These are phyloP conservation scores for Pleurotus ostreatus DNA, from an alignment of 768 basidiomycete genomes.

Conservation along the genomic window DNA sequence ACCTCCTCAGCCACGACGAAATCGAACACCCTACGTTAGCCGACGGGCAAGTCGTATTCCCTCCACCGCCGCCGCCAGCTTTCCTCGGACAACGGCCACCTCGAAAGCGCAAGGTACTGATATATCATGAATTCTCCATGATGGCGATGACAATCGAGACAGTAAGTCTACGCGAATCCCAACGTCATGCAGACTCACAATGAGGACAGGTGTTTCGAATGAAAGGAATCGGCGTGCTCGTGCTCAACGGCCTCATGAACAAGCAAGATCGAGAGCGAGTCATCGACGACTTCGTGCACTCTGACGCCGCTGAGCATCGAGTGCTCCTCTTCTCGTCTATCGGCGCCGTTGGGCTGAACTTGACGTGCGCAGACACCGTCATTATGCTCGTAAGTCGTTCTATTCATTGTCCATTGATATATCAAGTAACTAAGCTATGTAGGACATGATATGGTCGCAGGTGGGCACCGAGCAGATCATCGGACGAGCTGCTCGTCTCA, in stretches of 20 bases:
- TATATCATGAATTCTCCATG: no score
- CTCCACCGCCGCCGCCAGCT: not conserved
- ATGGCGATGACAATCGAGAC: not conserved
- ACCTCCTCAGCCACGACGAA: not conserved
- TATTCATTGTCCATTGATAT: not conserved
- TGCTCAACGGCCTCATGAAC: not conserved
- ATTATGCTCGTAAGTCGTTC: conserved; percentile 1
- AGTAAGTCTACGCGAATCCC: not conserved
- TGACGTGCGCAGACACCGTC: not conserved
- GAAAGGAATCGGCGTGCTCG: not conserved
- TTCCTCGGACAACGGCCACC: not conserved
- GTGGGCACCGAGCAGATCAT: conserved; percentile 5
- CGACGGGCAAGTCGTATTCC: not conserved
- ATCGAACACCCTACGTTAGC: not conserved
- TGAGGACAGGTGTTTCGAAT: not conserved
- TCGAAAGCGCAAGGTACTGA: no score
- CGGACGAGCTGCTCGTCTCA: not conserved
- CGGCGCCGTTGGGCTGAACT: not conserved
- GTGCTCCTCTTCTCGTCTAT: conserved; percentile 7
- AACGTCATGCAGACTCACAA: not conserved
- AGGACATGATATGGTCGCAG: conserved; percentile 7
- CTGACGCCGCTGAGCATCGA: not conserved
- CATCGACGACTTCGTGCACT: not conserved
- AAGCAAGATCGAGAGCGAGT: not conserved
- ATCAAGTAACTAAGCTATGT: not conserved